phyloP scores from a whole-genome alignment of 106 monocot genomes.

The Dactylorhiza incarnata region DNA sequence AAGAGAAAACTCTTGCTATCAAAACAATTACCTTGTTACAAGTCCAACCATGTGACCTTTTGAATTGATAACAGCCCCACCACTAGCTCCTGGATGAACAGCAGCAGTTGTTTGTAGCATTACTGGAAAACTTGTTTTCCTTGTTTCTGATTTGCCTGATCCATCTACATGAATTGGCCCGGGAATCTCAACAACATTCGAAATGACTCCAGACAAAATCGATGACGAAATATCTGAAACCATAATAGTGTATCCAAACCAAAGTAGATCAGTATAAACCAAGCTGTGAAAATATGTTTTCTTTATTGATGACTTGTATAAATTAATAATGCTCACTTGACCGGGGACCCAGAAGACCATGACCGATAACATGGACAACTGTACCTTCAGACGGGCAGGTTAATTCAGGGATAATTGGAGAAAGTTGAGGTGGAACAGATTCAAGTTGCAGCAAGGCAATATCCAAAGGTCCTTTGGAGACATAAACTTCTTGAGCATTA shows the following conservation, averaged over 20 bases:
- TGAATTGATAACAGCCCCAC: conserved; percentile 68
- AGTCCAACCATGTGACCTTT: conserved; percentile 75
- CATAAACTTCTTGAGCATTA: conserved; percentile 65
- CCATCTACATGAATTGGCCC: conserved; percentile 7
- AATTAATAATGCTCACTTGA: conserved; percentile 39
- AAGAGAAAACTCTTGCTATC: neutral
- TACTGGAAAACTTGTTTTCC: conserved; percentile 35
- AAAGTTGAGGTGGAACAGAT: conserved; percentile 33
- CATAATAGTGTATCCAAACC: neutral
- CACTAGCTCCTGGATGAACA: conserved; percentile 95
- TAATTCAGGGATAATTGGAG: conserved; percentile 45
- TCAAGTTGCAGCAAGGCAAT: conserved; percentile 85
- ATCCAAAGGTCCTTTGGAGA: conserved; percentile 88
- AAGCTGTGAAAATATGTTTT: neutral
- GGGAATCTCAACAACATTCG: conserved; percentile 46
- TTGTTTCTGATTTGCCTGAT: conserved; percentile 5
- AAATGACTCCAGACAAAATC: conserved; percentile 66
- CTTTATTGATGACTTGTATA: neutral
- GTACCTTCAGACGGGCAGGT: conserved; percentile 36
- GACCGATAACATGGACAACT: conserved; percentile 72
- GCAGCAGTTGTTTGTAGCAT: conserved; percentile 95
- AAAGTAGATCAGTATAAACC: neutral
- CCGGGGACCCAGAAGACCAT: conserved; percentile 81
- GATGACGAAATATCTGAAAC: conserved; percentile 49
- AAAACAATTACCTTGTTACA: conserved; percentile 61